Base-by-base conservation (phyloP, 2,329 filamentous ascomycete genomes). In the Aspergillus sp. region DNA sequence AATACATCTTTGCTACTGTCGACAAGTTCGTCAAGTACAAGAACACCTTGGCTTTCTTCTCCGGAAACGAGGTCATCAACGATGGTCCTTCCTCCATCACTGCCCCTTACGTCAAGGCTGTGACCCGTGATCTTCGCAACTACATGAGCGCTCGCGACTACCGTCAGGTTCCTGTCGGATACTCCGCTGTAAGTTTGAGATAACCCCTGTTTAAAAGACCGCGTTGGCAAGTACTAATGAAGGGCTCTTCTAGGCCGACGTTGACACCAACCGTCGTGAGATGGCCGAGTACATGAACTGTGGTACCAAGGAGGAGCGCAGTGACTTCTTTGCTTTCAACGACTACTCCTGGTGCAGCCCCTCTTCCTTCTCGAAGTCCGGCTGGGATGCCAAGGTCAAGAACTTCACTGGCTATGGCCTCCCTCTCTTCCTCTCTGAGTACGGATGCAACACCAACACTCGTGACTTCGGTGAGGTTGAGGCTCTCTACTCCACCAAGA, bases 241-340 rank as follows among this genome's bases (percentile, higher is more conserved):
- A 37, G 2, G 15, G 15, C 15, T 19, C 11, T 12, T 48, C 9
- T 51, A 74, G 72, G 93, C 92, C 60, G 92, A 96, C 77, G 90
- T 96, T 56, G 83, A 90, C 59, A 83, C 86, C 70, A 96, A 96
- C 82, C 90, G 92, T 68, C 86, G 89, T 78, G 86, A 96, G 79
- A 91, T 91, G 73, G 92, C 93, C 48, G 71, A 87, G 54, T 97
- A 96, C 83, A 91, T 97, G 87, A 96, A 96, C 84, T 97, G 93
- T 72, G 93, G 93, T 61, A 80, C 85, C 55, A 90, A 93, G 49
- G 88, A 93, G 63, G 86, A 89, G 79, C 88, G 93, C 66, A 90
- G 88, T 67, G 92, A 96, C 57, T 96, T 93, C 83, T 81, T 97
- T 62, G 89, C 90, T 69, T 90, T 98, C 83, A 96, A 96, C 83